Evolutionary conservation across 495 filamentous ascomycete species (phyloP).

Genomic region (Penicillium soppii): DNA sequence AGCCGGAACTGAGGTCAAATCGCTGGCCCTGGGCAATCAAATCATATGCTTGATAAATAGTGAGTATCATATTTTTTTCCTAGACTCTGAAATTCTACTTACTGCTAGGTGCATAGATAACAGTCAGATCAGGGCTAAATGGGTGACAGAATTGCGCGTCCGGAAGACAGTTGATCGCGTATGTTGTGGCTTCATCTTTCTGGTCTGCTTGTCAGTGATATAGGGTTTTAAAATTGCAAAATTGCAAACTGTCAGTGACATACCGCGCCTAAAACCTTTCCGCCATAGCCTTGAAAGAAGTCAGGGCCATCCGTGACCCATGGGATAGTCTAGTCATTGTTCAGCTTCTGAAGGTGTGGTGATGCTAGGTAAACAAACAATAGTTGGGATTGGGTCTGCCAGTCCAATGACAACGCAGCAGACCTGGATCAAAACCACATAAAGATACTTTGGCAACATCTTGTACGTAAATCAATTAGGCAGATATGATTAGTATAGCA

Average conservation of each 20-base stretch:
- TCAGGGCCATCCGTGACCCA: not conserved
- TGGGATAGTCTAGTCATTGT: not conserved
- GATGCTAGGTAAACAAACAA: too few species aligned
- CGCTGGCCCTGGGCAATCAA: not conserved
- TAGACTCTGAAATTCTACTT: not conserved
- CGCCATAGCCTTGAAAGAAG: constrained; percentile 7
- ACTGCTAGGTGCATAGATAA: constrained; percentile 1
- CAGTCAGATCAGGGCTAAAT: constrained; percentile 4
- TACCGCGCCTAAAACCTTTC: not conserved
- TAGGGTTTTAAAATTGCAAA: too few species aligned
- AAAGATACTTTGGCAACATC: too few species aligned
- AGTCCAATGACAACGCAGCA: too few species aligned
- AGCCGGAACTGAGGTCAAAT: constrained; percentile 1
- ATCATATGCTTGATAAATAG: not conserved
- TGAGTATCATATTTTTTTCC: not conserved
- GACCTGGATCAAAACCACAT: too few species aligned
- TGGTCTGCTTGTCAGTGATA: not conserved
- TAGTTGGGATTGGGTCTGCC: too few species aligned
- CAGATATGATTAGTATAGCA: too few species aligned
- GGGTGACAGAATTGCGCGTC: not conserved
- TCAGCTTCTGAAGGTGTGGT: not conserved
- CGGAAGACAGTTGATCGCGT: constrained; percentile 5
- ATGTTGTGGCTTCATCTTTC: not conserved
- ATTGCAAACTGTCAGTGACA: not conserved
- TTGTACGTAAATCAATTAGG: too few species aligned